phyloP scores from a whole-genome alignment of 352 stramenopile genomes.

The Plasmopara viticola region DNA sequence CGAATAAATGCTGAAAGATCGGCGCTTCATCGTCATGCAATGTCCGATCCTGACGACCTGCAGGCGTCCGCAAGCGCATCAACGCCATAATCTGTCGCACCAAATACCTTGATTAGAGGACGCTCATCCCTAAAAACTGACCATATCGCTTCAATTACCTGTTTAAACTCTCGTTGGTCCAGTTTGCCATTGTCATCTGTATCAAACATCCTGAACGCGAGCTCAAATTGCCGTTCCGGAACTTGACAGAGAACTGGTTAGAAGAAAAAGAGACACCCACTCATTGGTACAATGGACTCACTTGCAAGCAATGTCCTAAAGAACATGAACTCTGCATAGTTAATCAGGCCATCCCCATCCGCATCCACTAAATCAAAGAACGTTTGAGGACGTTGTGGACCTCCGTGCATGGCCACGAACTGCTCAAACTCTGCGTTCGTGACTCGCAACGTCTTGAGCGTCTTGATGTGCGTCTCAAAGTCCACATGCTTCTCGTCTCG shows the following conservation, averaged over 20 bases:
- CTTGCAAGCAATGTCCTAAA: conserved; percentile 82
- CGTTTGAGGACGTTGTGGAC: conserved; percentile 47
- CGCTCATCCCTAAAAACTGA: not conserved
- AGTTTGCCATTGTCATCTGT: conserved; percentile 70
- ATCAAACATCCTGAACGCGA: conserved; percentile 90
- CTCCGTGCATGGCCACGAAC: conserved; percentile 65
- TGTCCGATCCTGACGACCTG: conserved; percentile 72
- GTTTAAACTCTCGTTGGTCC: conserved; percentile 82
- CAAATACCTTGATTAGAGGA: not conserved
- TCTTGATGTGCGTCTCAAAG: conserved; percentile 82
- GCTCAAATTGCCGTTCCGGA: conserved; percentile 77
- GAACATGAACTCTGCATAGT: conserved; percentile 87
- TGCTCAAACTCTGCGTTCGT: conserved; percentile 80
- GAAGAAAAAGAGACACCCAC: not conserved
- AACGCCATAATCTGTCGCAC: conserved; percentile 71
- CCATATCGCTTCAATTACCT: conserved; percentile 24
- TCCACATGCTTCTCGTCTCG: conserved; percentile 57
- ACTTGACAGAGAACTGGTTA: conserved; percentile 25
- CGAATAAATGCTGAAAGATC: conserved; percentile 84
- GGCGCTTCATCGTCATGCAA: conserved; percentile 69
- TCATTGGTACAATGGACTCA: conserved; percentile 28
- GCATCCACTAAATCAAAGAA: conserved; percentile 85
- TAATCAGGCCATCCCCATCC: conserved; percentile 83
- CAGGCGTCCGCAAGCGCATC: conserved; percentile 70
- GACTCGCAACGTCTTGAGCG: conserved; percentile 62